Percentiles rank a stretch among this genome's conserved stretches.
phyloP scores from a whole-genome alignment of 192 early-diverging fungal species.

The Chytriomyces sp. region DNA sequence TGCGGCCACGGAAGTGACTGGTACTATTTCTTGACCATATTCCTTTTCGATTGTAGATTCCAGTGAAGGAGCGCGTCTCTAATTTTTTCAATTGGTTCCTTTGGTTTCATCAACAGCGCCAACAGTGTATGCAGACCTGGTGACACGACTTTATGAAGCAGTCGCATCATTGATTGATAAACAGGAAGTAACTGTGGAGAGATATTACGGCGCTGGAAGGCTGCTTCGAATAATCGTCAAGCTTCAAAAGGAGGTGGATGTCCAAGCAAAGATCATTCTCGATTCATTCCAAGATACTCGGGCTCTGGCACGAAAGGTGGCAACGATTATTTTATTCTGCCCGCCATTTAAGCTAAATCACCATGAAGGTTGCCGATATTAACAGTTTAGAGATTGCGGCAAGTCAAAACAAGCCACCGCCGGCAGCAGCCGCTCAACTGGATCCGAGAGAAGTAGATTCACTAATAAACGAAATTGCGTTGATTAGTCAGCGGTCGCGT shows the following conservation, averaged over 20 bases:
- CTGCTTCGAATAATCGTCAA: slow-evolving; percentile 87
- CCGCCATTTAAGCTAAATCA: not conserved
- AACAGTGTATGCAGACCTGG: slow-evolving; percentile 74
- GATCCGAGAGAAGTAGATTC: slow-evolving; percentile 81
- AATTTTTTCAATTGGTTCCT: not conserved
- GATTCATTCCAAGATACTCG: slow-evolving; percentile 81
- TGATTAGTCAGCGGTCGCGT: slow-evolving; percentile 77
- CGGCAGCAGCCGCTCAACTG: slow-evolving; percentile 35
- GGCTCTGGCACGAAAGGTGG: slow-evolving; percentile 54
- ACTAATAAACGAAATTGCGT: slow-evolving; percentile 80
- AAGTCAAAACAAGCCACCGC: slow-evolving; percentile 31
- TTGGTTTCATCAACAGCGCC: slow-evolving; percentile 46
- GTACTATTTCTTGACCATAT: not conserved
- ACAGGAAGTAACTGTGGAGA: slow-evolving; percentile 82
- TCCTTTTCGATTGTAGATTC: slow-evolving; percentile 1
- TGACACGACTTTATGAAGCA: slow-evolving; percentile 89
- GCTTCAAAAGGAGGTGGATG: slow-evolving; percentile 87
- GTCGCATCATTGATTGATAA: slow-evolving; percentile 87
- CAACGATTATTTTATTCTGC: not conserved
- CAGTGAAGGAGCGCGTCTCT: too few species aligned
- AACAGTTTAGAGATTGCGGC: slow-evolving; percentile 41
- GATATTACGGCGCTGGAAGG: slow-evolving; percentile 84
- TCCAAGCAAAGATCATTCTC: slow-evolving; percentile 75
- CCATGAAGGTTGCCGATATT: slow-evolving; percentile 60
- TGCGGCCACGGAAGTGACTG: slow-evolving; percentile 43